phyloP scores from a whole-genome alignment of 148 eudicot genomes.

The Vaccinium myrtillus region DNA sequence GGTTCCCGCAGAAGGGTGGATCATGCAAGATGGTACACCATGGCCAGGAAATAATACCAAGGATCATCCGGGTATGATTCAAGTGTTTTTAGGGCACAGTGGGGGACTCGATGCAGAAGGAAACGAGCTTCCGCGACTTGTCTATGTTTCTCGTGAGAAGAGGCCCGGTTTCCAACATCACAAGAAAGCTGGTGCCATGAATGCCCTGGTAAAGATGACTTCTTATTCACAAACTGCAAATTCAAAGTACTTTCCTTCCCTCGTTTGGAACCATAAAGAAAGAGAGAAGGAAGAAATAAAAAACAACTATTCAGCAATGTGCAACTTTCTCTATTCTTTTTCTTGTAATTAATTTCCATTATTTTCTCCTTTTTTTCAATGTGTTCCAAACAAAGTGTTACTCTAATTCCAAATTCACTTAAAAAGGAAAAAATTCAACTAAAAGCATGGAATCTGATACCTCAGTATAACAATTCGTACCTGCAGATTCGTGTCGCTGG shows the following conservation, averaged over 20 bases:
- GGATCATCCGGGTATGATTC: constrained; percentile 99
- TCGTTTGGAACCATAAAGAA: too few species aligned
- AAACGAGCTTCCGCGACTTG: constrained; percentile 95
- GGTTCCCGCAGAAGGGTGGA: constrained; percentile 96
- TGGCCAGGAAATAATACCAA: constrained; percentile 98
- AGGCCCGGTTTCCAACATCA: constrained; percentile 99
- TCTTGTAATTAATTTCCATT: too few species aligned
- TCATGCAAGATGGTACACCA: constrained; percentile 99
- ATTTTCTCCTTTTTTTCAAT: too few species aligned
- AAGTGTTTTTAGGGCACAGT: constrained; percentile 93
- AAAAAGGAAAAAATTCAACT: not conserved
- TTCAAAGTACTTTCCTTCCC: too few species aligned
- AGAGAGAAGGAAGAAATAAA: too few species aligned
- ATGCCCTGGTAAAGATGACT: constrained; percentile 74
- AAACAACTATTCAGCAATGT: too few species aligned
- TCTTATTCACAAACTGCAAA: not conserved
- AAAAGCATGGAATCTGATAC: not conserved
- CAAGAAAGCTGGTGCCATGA: constrained; percentile 99
- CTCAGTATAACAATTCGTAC: constrained; percentile 7
- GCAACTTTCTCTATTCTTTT: too few species aligned
- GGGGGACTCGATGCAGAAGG: constrained; percentile 96
- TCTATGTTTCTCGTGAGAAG: constrained; percentile 97
- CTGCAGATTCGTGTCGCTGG: constrained; percentile 91
- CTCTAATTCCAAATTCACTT: too few species aligned
- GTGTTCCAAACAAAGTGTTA: too few species aligned